A percentile compares a stretch with the other conserved stretches of the same genome.
Evolutionary conservation across 2,329 filamentous ascomycete species (phyloP).

Genomic region (Diaporthe ilicicola): DNA sequence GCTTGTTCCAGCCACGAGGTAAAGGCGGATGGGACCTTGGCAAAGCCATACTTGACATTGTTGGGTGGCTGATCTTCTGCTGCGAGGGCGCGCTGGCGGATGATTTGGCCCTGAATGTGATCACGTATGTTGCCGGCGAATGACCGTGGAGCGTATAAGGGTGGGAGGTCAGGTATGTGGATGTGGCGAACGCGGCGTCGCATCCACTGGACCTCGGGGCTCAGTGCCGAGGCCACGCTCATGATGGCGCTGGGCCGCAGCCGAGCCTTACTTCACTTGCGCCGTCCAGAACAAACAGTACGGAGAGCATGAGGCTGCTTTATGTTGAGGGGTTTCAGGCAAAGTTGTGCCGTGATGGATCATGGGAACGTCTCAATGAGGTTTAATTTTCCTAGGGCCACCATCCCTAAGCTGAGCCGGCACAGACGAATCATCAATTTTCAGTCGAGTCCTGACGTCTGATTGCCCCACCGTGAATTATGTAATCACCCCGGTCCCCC

Average conservation of each 20-base stretch:
- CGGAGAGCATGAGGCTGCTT: too few relatives aligned
- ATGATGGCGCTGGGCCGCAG: background rate
- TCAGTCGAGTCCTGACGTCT: constrained; percentile 7
- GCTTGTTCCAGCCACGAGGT: constrained; percentile 21
- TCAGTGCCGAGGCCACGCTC: constrained; percentile 21
- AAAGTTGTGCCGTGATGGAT: background rate
- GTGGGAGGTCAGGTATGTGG: constrained; percentile 31
- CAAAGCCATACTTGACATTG: background rate
- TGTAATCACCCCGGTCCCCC: background rate
- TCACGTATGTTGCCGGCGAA: constrained; percentile 17
- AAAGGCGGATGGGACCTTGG: background rate
- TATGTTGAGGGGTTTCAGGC: too few relatives aligned
- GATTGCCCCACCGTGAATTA: background rate
- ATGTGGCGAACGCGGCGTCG: constrained; percentile 29
- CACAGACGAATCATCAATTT: background rate
- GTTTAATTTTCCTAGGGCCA: background rate
- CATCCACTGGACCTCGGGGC: constrained; percentile 22
- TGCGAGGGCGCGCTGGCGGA: background rate
- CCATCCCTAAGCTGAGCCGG: background rate
- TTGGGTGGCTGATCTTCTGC: background rate
- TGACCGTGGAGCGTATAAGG: constrained; percentile 19
- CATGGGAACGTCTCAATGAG: too few relatives aligned
- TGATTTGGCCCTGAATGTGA: constrained; percentile 18
- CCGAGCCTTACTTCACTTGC: background rate
- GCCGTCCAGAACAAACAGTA: background rate